Evolutionary conservation across 768 basidiomycete species (phyloP).

Genomic region (Boletus rubescentipes): DNA sequence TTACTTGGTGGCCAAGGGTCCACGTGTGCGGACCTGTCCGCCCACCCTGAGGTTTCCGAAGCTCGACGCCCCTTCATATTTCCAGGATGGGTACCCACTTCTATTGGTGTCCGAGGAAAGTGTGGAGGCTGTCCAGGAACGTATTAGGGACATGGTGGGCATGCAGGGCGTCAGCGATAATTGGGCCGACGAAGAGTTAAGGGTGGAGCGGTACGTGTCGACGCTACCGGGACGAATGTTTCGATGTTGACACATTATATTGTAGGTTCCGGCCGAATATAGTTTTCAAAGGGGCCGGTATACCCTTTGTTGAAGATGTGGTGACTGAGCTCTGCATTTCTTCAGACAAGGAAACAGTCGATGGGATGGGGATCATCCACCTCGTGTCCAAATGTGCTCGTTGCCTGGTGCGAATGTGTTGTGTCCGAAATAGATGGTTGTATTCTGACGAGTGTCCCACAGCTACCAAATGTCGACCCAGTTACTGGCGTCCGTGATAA

Average conservation of each 20-base stretch:
- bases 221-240: neutral
- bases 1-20: constrained; percentile 67
- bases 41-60: constrained; percentile 56
- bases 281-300: constrained; percentile 59
- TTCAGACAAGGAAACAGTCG: constrained; percentile 25
- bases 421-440: constrained; percentile 3
- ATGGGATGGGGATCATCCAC: constrained; percentile 36
- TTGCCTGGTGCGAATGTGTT: constrained; percentile 56
- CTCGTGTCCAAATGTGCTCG: constrained; percentile 70
- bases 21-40: constrained; percentile 46
- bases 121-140: constrained; percentile 48
- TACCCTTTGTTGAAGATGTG: constrained; percentile 69
- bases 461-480: constrained; percentile 76
- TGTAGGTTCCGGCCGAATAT: constrained; percentile 77
- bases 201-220: constrained; percentile 55
- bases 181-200: constrained; percentile 52
- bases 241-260: constrained; percentile 2
- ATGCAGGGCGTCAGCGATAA: constrained; percentile 46
- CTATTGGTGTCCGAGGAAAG: constrained; percentile 69
- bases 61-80: constrained; percentile 54
- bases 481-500: constrained; percentile 62
- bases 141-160: constrained; percentile 46
- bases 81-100: constrained; percentile 73
- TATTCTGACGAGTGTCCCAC: constrained; percentile 10
- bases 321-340: constrained; percentile 63